Evolutionary conservation across 176 grass and related monocot species (phyloP).

Genomic region (Neostapfia colusana): DNA sequence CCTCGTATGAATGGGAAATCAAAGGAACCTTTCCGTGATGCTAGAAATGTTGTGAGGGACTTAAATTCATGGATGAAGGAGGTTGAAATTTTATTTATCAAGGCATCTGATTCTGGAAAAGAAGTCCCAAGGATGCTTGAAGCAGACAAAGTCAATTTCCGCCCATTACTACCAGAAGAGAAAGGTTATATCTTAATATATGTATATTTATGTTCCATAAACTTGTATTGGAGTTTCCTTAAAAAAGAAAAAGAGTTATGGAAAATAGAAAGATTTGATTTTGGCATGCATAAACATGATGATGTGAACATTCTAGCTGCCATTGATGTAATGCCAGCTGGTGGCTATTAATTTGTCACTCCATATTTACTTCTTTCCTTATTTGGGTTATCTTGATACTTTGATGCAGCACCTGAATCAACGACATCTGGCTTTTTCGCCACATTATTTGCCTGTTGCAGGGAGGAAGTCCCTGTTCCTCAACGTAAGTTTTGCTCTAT

Average conservation of each 20-base stretch:
- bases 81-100: constrained; percentile 76
- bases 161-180: constrained; percentile 67
- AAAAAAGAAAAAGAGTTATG: constrained; percentile 19
- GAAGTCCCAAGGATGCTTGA: constrained; percentile 98
- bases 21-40: constrained; percentile 50
- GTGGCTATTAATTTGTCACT: constrained; percentile 15
- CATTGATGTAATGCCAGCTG: constrained; percentile 28
- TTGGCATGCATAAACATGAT: constrained; percentile 21
- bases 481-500: constrained; percentile 52
- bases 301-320: constrained; percentile 11
- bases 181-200: constrained; percentile 58
- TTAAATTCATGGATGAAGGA: constrained; percentile 82
- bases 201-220: constrained; percentile 28
- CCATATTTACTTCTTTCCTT: constrained; percentile 42
- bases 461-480: constrained; percentile 65
- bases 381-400: constrained; percentile 30
- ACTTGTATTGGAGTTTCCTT: constrained; percentile 31
- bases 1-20: constrained; percentile 57
- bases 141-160: constrained; percentile 83
- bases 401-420: constrained; percentile 58
- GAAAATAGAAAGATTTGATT: constrained; percentile 30
- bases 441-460: constrained; percentile 70
- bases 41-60: constrained; percentile 47
- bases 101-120: constrained; percentile 87
- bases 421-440: constrained; percentile 64